Evolutionary conservation across 805 yeast genomes (phyloP).

Genomic region (Wickerhamiella australiensis): DNA sequence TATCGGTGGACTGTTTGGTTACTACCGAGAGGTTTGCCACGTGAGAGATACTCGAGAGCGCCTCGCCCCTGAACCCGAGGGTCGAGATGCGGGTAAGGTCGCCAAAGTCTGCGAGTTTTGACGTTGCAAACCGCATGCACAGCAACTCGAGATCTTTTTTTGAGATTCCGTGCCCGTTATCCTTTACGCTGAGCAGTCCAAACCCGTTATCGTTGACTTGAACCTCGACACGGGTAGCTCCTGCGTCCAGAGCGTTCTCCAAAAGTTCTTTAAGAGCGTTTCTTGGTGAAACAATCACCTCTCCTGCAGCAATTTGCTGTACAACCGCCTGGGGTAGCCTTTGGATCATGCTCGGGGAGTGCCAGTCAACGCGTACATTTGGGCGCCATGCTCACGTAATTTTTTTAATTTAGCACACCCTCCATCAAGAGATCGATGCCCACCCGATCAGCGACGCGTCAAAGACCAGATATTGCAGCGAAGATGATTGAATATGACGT

Average conservation of each 20-base stretch:
- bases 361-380: too few relatives aligned
- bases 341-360: neutral
- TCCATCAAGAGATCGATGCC: too few relatives aligned
- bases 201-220: slow-evolving; percentile 86
- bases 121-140: slow-evolving; percentile 90
- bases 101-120: slow-evolving; percentile 61
- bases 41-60: slow-evolving; percentile 87
- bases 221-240: slow-evolving; percentile 60
- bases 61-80: slow-evolving; percentile 95
- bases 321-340: slow-evolving; percentile 57
- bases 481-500: too few relatives aligned
- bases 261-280: slow-evolving; percentile 88
- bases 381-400: neutral
- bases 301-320: slow-evolving; percentile 93
- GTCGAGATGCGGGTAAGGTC: slow-evolving; percentile 63
- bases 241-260: slow-evolving; percentile 88
- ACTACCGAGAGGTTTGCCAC: slow-evolving; percentile 69
- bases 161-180: slow-evolving; percentile 74
- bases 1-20: slow-evolving; percentile 50
- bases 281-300: slow-evolving; percentile 84
- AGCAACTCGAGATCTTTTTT: slow-evolving; percentile 59
- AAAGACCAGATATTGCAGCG: too few relatives aligned
- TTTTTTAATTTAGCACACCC: too few relatives aligned
- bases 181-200: slow-evolving; percentile 73
- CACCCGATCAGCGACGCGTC: too few relatives aligned